Evolutionary conservation across 495 filamentous ascomycete species (phyloP), one percentile per base, ranked within the genome.

Genomic region (Talaromyces borbonicus): DNA sequence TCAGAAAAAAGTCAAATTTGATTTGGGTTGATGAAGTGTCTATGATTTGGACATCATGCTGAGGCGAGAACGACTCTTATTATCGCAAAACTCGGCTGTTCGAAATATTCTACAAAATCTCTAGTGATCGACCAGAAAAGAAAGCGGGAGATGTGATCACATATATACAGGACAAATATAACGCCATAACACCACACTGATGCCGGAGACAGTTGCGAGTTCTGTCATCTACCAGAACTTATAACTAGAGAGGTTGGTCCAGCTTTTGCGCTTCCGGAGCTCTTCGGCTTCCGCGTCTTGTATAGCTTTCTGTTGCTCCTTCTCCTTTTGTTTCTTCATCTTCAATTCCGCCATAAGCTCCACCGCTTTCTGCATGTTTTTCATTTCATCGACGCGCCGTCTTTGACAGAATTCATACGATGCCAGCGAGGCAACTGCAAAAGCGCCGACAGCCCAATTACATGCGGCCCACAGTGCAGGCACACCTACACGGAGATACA

Each of bases 381-480:
- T 76, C 56, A 77, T 72, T 64, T 95, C 90, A 48, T 78, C 67
- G 29, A 72, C 60, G 49, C 90, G 76, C 30, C 70, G 73, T 47
- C 74, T 75, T 54, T 85, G 80, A 65, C 89, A 98, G 51, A 80
- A 85, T 65, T 95, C 86, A 60, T 88, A 87, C 41, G 79, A 77
- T 38, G 68, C 67, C 15, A 85, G 59, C 2, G 84, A 80, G 9
- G 65, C 71, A 33, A 81, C 52, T 8, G 75, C 68, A 52, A 89
- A 92, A 8, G 75, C 65, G n/a, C 80, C 83, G 9, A 87, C 85
- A 1, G 87, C 87, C 85, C 85, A 95, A 57, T 90, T 90, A 23
- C 78, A 82, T 4, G 85, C 82, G 25, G 61, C 62, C 66, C 65
- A 71, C 36, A 75, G 53, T 19, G 67, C 61, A 8, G 61, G 60